Base-by-base conservation (phyloP, 768 basidiomycete genomes). In the Dendrothele bispora region DNA sequence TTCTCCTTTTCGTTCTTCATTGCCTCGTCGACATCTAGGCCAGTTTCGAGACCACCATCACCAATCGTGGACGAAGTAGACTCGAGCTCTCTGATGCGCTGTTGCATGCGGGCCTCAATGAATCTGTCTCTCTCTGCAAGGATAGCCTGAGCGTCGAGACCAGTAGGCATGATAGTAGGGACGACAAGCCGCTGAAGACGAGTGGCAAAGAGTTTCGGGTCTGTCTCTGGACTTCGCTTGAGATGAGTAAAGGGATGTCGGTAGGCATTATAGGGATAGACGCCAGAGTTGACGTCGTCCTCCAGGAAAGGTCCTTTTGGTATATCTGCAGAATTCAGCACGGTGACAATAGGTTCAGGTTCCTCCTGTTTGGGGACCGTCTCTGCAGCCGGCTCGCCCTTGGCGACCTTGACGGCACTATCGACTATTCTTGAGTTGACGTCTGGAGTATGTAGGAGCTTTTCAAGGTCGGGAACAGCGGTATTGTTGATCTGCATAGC, bases 221-320 rank as follows among this genome's bases (percentile, higher is more conserved):
- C 82, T 41, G 71, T 74, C 43, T 82, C 80, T 25, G 79, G 54
- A 21, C 77, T 71, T 30, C 88, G 83, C 51, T 86, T 84, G 54
- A 90, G 80, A 53, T 91, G 86, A 3, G 84, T 74, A 63, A 95
- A 87, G 11, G 94, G 94, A 57, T 93, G 82, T 24, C 80, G 77
- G 62, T 83, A 95, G 17, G 94, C 86, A 63, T 95, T 95, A 72
- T 94, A 95, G 2, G 94, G 94, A 58, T 95, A 93, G 50, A 95
- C 84, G 32, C 82, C 80, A 0, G 91, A 93, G 48, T 80, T 74
- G 43, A 79, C 71, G 61, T 95, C 82, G 61, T 88, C 87, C 51
- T 95, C 92, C 25, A 89, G 72, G 66, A 83, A 84, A 5, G 83
- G 81, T 0, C 83, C 86, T 53, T 86, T 86, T 21, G 90, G 85